These are phyloP conservation scores for Parathielavia hyrcaniae DNA, from an alignment of 495 filamentous ascomycete species.

Conservation along the genomic window DNA sequence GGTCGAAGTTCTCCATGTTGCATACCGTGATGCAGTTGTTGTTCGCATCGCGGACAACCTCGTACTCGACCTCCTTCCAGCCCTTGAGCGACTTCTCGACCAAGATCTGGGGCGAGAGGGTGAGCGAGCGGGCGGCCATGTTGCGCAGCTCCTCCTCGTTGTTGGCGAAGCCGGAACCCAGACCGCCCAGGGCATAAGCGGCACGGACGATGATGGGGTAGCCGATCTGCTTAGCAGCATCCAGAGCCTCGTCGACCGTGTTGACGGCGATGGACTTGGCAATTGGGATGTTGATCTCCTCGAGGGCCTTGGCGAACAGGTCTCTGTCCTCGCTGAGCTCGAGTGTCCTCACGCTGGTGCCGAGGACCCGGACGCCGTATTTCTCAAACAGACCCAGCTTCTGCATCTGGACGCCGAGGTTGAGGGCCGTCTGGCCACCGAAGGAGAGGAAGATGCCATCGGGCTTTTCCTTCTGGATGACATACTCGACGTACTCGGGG, in stretches of 20 bases:
- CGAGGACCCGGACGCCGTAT: constrained; percentile 89
- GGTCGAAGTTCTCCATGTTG: constrained; percentile 99
- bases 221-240: constrained; percentile 76
- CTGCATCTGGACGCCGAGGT: constrained; percentile 95
- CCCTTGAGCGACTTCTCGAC: constrained; percentile 99
- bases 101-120: constrained; percentile 91
- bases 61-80: constrained; percentile 99
- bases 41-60: constrained; percentile 89
- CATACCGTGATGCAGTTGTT: constrained; percentile 99
- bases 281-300: constrained; percentile 94
- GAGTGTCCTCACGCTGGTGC: constrained; percentile 88
- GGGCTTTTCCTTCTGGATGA: constrained; percentile 89
- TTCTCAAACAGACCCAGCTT: constrained; percentile 91
- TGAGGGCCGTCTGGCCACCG: constrained; percentile 93
- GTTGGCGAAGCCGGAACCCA: constrained; percentile 94
- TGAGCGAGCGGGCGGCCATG: constrained; percentile 84
- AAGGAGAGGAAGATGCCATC: constrained; percentile 98
- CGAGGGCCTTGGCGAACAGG: constrained; percentile 79
- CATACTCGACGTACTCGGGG: constrained; percentile 90
- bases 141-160: constrained; percentile 89
- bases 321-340: constrained; percentile 95
- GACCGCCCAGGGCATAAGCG: constrained; percentile 89
- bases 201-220: constrained; percentile 98
- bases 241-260: constrained; percentile 84
- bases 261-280: constrained; percentile 88